These are phyloP conservation scores for Lathyrus oleraceus DNA, from an alignment of 306 rosid genomes.

Conservation along the genomic window DNA sequence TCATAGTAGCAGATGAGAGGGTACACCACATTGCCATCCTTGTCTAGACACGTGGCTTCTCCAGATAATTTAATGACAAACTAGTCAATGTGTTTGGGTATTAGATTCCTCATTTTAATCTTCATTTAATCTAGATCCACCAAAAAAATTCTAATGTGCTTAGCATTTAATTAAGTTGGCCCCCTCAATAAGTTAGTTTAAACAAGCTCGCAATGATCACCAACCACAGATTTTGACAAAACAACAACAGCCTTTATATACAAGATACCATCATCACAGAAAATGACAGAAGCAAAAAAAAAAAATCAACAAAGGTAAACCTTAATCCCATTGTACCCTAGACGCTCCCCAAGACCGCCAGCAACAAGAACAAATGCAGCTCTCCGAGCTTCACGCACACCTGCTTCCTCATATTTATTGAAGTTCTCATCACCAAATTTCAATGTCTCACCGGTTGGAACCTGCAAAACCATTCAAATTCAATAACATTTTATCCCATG, in stretches of 20 bases:
- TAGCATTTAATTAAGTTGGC: neutral
- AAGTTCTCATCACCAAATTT: conserved; percentile 68
- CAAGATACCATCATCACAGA: neutral
- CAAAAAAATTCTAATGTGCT: neutral
- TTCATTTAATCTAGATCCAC: conserved; percentile 7
- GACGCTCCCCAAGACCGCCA: conserved; percentile 99
- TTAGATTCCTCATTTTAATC: neutral
- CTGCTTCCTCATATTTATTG: conserved; percentile 74
- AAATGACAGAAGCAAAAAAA: neutral
- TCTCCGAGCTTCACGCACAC: conserved; percentile 67
- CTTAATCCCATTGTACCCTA: conserved; percentile 96
- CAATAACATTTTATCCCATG: neutral
- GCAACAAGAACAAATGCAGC: conserved; percentile 99
- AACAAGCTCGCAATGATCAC: conserved; percentile 18
- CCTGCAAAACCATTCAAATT: conserved; percentile 51
- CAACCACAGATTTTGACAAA: conserved; percentile 9
- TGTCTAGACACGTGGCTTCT: conserved; percentile 1
- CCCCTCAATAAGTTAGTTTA: neutral
- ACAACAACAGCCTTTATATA: conserved; percentile 2
- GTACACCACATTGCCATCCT: neutral
- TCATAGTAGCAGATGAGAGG: neutral
- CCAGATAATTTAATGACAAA: neutral
- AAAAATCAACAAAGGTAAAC: conserved; percentile 32
- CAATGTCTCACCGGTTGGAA: conserved; percentile 84
- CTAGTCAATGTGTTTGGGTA: neutral